phyloP scores from a whole-genome alignment of 331 rosid species.

The Cydonia oblonga region DNA sequence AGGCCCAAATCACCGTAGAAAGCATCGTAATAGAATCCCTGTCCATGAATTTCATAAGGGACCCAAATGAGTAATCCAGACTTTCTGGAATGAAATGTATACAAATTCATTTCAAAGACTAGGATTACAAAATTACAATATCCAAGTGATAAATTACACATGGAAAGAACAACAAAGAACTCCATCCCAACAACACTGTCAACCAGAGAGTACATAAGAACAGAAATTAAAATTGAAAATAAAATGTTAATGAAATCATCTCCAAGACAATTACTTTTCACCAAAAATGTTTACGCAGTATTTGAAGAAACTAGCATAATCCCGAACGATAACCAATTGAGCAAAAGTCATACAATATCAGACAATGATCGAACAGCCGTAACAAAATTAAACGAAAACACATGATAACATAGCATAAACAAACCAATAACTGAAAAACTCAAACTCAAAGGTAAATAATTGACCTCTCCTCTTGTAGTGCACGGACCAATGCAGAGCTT shows the following conservation, averaged over 20 bases:
- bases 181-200: neutral
- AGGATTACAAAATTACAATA: neutral
- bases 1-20: conserved; percentile 84
- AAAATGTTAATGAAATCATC: neutral
- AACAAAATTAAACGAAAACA: neutral
- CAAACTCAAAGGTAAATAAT: neutral
- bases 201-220: neutral
- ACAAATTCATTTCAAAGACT: neutral
- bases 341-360: neutral
- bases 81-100: neutral
- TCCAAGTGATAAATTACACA: neutral
- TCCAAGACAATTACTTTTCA: neutral
- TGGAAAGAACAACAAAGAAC: neutral
- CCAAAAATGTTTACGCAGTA: neutral
- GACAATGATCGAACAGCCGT: too few species aligned
- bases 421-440: neutral
- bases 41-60: conserved; percentile 14
- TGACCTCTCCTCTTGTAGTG: conserved; percentile 95
- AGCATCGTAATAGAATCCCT: conserved; percentile 98
- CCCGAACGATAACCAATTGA: too few species aligned
- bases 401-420: neutral
- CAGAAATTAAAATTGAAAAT: neutral
- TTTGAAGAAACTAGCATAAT: neutral
- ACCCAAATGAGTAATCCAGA: neutral
- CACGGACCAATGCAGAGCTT: conserved; percentile 98